Evolutionary conservation across 2,329 filamentous ascomycete genomes (phyloP), one percentile per base, ranked within the genome.

Genomic region (Fusarium humuli): DNA sequence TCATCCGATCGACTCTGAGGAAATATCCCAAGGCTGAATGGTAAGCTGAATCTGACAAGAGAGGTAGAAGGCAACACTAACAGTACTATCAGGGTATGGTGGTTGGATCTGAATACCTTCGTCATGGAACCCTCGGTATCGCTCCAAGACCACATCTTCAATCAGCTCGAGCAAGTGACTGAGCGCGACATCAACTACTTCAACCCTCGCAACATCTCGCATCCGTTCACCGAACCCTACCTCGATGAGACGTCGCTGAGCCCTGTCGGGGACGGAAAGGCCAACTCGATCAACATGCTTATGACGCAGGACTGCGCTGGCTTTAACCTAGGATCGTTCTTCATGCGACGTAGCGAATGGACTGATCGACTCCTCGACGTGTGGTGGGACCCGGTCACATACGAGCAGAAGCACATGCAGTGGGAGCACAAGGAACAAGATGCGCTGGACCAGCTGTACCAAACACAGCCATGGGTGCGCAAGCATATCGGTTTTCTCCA

Each of bases 371-470:
- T 99, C 20, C 87, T 99, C 37, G 96, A 99, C 77, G 87, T 97
- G 55, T 99, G 96, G 96, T 99, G 96, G 96, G 96, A 99, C 76
- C 96, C 96, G 0, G 94, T 98, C 30, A 90, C 92, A 61, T 99
- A 99, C 80, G 96, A 99, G 82, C 96, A 99, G 82, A 97, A 94
- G 79, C 96, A 99, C 80, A 98, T 98, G 94, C 89, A 96, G 68
- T 99, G 96, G 96, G 94, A 96, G 77, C 96, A 99, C 84, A 98
- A 98, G 79, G 96, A 99, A 80, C 96, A 99, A 81, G 94, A 98
- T 77, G 94, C 94, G 3, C 83, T 99, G 44, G 94, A 98, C 82
- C 92, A 97, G 81, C 86, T 99, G 68, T 99, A 99, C 82, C 88
- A 86, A 61, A 92, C 91, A 58, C 95, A 98, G 78, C 93, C 96